Base-by-base conservation (phyloP, 495 filamentous ascomycete genomes). In the Aspergillus bertholletiae region DNA sequence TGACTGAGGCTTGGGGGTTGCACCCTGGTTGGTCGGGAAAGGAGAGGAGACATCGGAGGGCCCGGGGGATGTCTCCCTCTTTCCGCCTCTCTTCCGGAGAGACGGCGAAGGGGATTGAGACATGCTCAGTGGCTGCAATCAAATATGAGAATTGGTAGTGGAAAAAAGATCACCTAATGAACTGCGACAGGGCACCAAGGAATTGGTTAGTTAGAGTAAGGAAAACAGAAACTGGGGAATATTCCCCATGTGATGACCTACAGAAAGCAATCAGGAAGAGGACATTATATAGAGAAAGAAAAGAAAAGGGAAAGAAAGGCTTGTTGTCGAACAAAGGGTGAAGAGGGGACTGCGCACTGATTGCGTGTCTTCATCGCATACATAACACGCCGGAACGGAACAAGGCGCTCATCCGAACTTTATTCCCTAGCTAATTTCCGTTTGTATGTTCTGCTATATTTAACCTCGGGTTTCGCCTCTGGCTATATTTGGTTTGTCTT, bases 11-110 rank as follows among this genome's bases (percentile, higher is more conserved):
- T 71, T 70, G 57, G 61, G 50, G 48, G 60, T 52, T 27, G 60
- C 58, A 30, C 58, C 49, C 37, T 48, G 39, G 24, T 48, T 54
- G 17, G 41, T 17, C 24, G 58, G 45, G 17, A 62, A 63, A 47
- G 46, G 54, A 56, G 64, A 48, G 30, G 64, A 59, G 61, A 45
- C 57, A 63, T 64, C 66, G 3, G 64, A 64, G 13, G 68, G 63
- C 28, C 68, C 60, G 17, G 65, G 55, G 56, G 62, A 58, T 24
- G 54, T 59, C 54, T 77, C 73, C 64, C 73, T 77, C 57, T 76
- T 75, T 51, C 74, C 76, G 51, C 69, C 75, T 65, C 78, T 78
- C 68, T 80, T 80, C 26, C 78, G 76, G 50, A 81, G 71, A 68
- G 72, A 70, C 55, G 78, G 55, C 41, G 73, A 65, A 63, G 75